Conservation (phyloP, 163 green algal species). For the Volvox carteri region DNA sequence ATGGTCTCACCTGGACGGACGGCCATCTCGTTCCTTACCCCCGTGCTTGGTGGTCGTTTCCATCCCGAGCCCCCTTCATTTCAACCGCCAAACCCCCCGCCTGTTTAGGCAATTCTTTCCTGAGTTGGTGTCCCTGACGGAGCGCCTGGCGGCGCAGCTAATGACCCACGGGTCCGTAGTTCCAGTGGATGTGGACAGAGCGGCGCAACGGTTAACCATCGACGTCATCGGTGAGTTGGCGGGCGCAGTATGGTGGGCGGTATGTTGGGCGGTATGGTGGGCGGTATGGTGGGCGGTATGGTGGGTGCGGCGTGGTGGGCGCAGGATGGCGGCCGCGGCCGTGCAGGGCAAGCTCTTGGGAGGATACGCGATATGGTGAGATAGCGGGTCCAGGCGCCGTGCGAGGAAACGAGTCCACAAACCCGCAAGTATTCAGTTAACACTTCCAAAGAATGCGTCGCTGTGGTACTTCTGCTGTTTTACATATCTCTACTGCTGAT, state of each 20-base stretch:
- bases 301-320: neutral
- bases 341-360: neutral
- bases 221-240: constrained; percentile 70
- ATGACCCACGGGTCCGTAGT: neutral
- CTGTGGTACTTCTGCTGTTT: neutral
- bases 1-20: too few species aligned
- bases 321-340: neutral
- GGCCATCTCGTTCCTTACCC: too few species aligned
- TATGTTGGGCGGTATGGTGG: neutral
- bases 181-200: neutral
- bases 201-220: constrained; percentile 56
- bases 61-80: neutral
- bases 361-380: neutral
- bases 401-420: too few species aligned
- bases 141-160: constrained; percentile 60
- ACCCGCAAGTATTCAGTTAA: neutral
- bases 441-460: neutral
- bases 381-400: neutral
- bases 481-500: neutral
- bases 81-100: neutral
- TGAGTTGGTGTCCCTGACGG: constrained; percentile 49
- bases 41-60: neutral
- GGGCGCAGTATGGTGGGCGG: neutral
- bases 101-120: constrained; percentile 63
- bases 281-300: neutral